phyloP scores from a whole-genome alignment of 73 alveolate genomes.

The Paraurostyla sp. region DNA sequence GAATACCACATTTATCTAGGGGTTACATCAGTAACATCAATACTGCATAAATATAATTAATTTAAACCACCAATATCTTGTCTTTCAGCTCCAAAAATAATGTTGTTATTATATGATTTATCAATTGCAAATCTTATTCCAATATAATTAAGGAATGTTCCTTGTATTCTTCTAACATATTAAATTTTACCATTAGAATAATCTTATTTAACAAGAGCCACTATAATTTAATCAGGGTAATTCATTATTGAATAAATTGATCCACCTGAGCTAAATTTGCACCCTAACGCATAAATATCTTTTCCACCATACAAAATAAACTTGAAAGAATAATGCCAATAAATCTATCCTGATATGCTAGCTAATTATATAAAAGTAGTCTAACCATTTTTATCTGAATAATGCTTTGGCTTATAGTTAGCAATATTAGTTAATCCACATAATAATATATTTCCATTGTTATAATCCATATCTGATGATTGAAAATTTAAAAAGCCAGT shows the following conservation, averaged over 20 bases:
- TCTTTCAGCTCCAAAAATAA: background rate
- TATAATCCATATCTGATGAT: background rate
- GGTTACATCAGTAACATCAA: no score
- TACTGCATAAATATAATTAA: no score
- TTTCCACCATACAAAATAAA: background rate
- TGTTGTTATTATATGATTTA: background rate
- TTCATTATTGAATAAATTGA: background rate
- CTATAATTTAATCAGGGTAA: background rate
- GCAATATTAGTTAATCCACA: background rate
- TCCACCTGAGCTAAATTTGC: background rate
- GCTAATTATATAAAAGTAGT: background rate
- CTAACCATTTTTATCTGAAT: background rate
- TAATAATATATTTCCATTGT: slow-evolving; percentile 5
- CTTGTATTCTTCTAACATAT: background rate
- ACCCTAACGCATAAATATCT: background rate
- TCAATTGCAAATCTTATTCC: background rate
- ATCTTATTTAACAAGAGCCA: background rate
- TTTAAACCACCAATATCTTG: background rate
- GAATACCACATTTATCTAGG: no score
- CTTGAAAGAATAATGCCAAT: background rate
- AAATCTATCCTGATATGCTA: background rate
- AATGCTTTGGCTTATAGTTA: background rate
- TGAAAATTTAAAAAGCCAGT: background rate
- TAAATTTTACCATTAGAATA: background rate
- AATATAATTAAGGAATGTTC: background rate